Base-by-base conservation (phyloP, 2,329 filamentous ascomycete species). In the Aspergillus felis region DNA sequence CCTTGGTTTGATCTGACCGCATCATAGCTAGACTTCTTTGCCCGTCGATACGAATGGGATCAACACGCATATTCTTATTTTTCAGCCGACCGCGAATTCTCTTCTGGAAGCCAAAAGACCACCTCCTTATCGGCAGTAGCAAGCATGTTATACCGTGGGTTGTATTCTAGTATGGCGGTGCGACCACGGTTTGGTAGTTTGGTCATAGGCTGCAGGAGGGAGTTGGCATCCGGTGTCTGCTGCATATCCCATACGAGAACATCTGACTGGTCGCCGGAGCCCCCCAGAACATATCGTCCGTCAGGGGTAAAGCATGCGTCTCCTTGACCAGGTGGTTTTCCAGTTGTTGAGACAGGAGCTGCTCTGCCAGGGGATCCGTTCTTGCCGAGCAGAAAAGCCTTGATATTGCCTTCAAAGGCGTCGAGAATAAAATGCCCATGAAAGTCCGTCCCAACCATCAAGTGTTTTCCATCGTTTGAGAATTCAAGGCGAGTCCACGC, bases 401-500 rank as follows among this genome's bases (percentile, higher is more conserved):
- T 90, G 24, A 97, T 74, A 6, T 81, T 82, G 42, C 93, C 94
- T 46, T 91, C 87, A 71, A 97, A 97, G 1, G 93, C 90, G 71
- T 99, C 94, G n/a, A 99, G 80, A 2, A 99, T 78, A 68, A 94
- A 96, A 74, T 99, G 94, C 0, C 92, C 91, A 53, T 83, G 83
- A 6, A 90, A 91, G 51, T 88, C 90, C 2, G 93, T 97, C 14
- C 90, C 90, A 20, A 99, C 74, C 4, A 99, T 82, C 50, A 99
- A 76, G 59, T 85, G 85, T 69, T 96, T 96, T 20, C 94, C 94
- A 68, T 99, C 94, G 68, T 99, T 99, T 57, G 91, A 94, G 71
- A 99, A 97, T 67, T 96, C 92, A 46, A 99, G 82, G 65, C 89
- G 92, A 1, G 90, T 94, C 94, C 94, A 99, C 64, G 72, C 74